A percentile compares a stretch with the other conserved stretches of the same genome.
phyloP scores from a whole-genome alignment of 345 rosid species.

The Moricandia arvensis region DNA sequence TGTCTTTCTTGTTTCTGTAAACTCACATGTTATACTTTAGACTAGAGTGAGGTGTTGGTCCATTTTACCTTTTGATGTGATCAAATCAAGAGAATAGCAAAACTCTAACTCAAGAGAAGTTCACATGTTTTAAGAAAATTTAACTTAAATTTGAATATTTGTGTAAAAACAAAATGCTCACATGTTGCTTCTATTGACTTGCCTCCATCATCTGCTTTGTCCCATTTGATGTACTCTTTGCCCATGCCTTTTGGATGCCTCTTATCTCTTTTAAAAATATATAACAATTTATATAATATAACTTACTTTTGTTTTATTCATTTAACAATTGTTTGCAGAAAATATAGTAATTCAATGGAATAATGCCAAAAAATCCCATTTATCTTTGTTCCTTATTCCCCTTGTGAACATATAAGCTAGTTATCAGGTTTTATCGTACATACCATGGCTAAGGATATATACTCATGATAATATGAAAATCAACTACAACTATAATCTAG shows the following conservation, averaged over 20 bases:
- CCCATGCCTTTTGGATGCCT: conserved; percentile 38
- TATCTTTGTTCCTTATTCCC: conserved; percentile 31
- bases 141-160: not conserved
- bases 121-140: conserved; percentile 18
- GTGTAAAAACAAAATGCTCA: conserved; percentile 16
- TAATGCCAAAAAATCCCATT: not conserved
- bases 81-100: conserved; percentile 22
- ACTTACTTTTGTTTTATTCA: conserved; percentile 17
- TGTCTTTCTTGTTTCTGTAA: conserved; percentile 37
- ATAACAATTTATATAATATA: not conserved
- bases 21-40: conserved; percentile 36
- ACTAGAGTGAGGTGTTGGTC: conserved; percentile 26
- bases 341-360: conserved; percentile 19
- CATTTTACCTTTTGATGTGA: conserved; percentile 22
- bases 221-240: conserved; percentile 39
- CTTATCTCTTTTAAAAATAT: not conserved
- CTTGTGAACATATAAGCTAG: conserved; percentile 31
- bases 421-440: conserved; percentile 32
- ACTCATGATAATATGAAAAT: conserved; percentile 6
- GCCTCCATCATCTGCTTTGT: conserved; percentile 37
- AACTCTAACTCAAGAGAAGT: conserved; percentile 17
- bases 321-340: conserved; percentile 25
- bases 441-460: not conserved
- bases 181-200: conserved; percentile 40
- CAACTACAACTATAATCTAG: not conserved